A percentile compares a stretch with the other conserved stretches of the same genome.
Evolutionary conservation across 768 basidiomycete genomes (phyloP).

Genomic region (Boletus fagicola): DNA sequence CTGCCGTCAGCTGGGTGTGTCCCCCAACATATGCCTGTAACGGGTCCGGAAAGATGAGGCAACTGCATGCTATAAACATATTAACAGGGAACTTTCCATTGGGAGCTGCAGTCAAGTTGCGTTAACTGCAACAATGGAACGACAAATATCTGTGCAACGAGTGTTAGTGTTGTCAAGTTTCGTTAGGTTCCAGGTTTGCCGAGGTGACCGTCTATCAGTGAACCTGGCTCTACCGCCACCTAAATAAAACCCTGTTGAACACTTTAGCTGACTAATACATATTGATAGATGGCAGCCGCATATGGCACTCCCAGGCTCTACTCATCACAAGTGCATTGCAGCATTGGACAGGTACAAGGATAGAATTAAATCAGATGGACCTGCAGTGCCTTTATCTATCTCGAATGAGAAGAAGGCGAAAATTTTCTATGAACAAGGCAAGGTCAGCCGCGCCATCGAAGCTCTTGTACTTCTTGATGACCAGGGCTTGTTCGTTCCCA

Average conservation of each 20-base stretch:
- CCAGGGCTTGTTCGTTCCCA: conserved; percentile 17
- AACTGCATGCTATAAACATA: conserved; percentile 30
- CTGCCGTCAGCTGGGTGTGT: conserved; percentile 26
- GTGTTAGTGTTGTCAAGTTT: conserved; percentile 20
- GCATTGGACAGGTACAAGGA: conserved; percentile 21
- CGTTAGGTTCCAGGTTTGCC: conserved; percentile 15
- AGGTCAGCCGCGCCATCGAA: conserved; percentile 24
- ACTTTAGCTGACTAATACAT: conserved; percentile 24
- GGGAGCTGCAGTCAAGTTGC: conserved; percentile 8
- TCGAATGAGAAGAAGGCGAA: conserved; percentile 29
- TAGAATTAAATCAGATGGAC: conserved; percentile 25
- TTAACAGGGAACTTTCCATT: conserved; percentile 28
- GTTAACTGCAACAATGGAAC: conserved; percentile 12
- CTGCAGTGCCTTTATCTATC: conserved; percentile 22
- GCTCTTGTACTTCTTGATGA: conserved; percentile 20
- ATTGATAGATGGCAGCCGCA: background rate
- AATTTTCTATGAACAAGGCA: conserved; percentile 34
- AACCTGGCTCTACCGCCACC: conserved; percentile 3
- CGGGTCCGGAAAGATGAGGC: conserved; percentile 22
- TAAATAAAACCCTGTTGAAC: conserved; percentile 13
- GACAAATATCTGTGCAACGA: conserved; percentile 8
- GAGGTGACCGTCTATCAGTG: conserved; percentile 23
- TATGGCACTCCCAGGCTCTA: conserved; percentile 16
- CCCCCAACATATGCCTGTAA: conserved; percentile 38
- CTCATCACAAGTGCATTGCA: conserved; percentile 16